Percentiles rank a stretch among this genome's conserved stretches.
Evolutionary conservation across 2,329 filamentous ascomycete species (phyloP).

Genomic region (Colletotrichum coccodes): DNA sequence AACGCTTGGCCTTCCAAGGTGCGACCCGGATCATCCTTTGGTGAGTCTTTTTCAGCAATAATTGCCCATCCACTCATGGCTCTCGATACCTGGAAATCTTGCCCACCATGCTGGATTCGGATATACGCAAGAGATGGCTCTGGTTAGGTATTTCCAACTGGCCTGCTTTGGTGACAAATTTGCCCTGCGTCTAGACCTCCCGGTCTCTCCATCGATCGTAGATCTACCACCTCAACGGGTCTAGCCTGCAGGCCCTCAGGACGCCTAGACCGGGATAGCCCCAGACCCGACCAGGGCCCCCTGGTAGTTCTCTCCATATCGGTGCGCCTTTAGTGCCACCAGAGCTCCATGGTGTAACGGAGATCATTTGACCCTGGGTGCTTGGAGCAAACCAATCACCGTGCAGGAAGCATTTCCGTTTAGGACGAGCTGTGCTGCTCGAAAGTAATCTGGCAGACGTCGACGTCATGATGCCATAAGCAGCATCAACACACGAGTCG

Average conservation of each 20-base stretch:
- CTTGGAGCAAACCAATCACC: conserved; percentile 9
- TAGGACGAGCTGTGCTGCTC: conserved; percentile 6
- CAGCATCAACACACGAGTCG: background rate
- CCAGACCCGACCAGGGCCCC: conserved; percentile 19
- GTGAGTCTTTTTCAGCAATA: conserved; percentile 9
- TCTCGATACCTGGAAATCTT: background rate
- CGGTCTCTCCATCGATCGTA: conserved; percentile 29
- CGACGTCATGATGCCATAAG: conserved; percentile 29
- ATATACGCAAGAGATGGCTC: conserved; percentile 23
- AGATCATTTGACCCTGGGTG: conserved; percentile 28
- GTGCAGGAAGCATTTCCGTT: background rate
- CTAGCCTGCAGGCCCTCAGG: conserved; percentile 24
- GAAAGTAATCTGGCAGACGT: background rate
- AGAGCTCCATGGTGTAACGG: conserved; percentile 11
- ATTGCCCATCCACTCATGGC: background rate
- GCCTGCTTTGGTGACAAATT: conserved; percentile 18
- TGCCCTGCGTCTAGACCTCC: conserved; percentile 28
- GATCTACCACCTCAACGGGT: conserved; percentile 23
- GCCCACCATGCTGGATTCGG: conserved; percentile 22
- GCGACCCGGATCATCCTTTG: background rate
- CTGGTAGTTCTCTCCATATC: conserved; percentile 18
- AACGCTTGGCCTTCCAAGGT: background rate
- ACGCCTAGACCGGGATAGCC: conserved; percentile 39
- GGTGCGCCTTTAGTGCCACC: conserved; percentile 28
- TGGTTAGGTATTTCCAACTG: conserved; percentile 2